A percentile compares a stretch with the other conserved stretches of the same genome.
These are phyloP conservation scores for Allomyces macrogynus DNA, from an alignment of 192 early-diverging fungal genomes.

Conservation along the genomic window DNA sequence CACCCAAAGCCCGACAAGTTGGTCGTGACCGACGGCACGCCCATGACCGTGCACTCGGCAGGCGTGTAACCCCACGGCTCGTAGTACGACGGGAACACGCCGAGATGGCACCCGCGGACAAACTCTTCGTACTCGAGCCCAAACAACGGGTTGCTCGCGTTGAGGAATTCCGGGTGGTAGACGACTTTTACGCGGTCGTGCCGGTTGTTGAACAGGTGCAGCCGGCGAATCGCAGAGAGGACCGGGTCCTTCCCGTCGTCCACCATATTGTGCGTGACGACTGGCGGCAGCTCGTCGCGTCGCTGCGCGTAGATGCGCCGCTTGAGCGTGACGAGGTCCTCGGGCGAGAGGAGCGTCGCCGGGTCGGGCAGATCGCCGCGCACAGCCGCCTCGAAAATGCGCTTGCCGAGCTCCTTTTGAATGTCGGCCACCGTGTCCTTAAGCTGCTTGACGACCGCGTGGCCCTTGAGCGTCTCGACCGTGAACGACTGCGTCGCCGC, in stretches of 20 bases:
- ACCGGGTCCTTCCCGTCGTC: slow-evolving; percentile 74
- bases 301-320: slow-evolving; percentile 87
- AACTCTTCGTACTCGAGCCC: slow-evolving; percentile 96
- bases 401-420: slow-evolving; percentile 55
- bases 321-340: slow-evolving; percentile 78
- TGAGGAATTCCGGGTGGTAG: slow-evolving; percentile 97
- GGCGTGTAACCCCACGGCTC: slow-evolving; percentile 98
- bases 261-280: slow-evolving; percentile 92
- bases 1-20: slow-evolving; percentile 95
- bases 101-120: slow-evolving; percentile 86
- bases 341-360: slow-evolving; percentile 45
- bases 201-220: slow-evolving; percentile 70
- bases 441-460: slow-evolving; percentile 92
- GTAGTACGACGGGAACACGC: slow-evolving; percentile 94
- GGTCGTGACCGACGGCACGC: slow-evolving; percentile 84
- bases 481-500: slow-evolving; percentile 79
- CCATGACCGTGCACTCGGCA: slow-evolving; percentile 97
- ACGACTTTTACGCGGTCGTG: slow-evolving; percentile 87
- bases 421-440: slow-evolving; percentile 74
- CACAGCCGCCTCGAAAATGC: slow-evolving; percentile 75
- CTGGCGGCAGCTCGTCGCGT: slow-evolving; percentile 66
- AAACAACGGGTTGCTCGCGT: slow-evolving; percentile 84
- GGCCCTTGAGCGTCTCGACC: slow-evolving; percentile 88
- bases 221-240: slow-evolving; percentile 51
- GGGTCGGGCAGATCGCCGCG: slow-evolving; percentile 56